Evolutionary conservation across 257 asterid species (phyloP).

Genomic region (Lycium barbarum): DNA sequence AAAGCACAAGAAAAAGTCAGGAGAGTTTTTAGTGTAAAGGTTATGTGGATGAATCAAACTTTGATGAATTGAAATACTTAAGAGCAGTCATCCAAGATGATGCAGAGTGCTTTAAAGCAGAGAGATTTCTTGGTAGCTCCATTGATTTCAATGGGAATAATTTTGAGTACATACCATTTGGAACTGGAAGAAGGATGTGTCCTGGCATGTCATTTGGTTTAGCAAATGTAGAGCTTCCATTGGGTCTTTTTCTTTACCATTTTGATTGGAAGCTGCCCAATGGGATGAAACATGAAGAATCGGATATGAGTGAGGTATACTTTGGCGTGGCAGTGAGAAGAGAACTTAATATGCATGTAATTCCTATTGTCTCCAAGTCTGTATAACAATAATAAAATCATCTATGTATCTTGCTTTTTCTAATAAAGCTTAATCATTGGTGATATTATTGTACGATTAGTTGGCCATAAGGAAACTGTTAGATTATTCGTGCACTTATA

Average conservation of each 20-base stretch:
- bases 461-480: too few species aligned
- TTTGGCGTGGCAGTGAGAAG: not conserved
- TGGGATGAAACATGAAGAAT: not conserved
- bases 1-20: conserved; percentile 27
- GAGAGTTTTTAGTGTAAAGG: not conserved
- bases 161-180: conserved; percentile 24
- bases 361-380: too few species aligned
- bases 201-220: not conserved
- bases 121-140: not conserved
- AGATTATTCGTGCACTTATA: too few species aligned
- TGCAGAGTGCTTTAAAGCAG: conserved; percentile 6
- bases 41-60: not conserved
- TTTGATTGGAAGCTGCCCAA: conserved; percentile 17
- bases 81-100: not conserved
- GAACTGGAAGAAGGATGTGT: conserved; percentile 27
- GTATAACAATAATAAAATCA: too few species aligned
- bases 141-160: conserved; percentile 4
- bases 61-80: conserved; percentile 20
- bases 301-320: not conserved
- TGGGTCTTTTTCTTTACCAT: not conserved
- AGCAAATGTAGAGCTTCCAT: conserved; percentile 10
- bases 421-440: too few species aligned
- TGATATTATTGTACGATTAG: too few species aligned
- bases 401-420: too few species aligned
- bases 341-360: not conserved